Conservation (phyloP, 2,329 filamentous ascomycete genomes). For the Ilyonectria destructans region DNA sequence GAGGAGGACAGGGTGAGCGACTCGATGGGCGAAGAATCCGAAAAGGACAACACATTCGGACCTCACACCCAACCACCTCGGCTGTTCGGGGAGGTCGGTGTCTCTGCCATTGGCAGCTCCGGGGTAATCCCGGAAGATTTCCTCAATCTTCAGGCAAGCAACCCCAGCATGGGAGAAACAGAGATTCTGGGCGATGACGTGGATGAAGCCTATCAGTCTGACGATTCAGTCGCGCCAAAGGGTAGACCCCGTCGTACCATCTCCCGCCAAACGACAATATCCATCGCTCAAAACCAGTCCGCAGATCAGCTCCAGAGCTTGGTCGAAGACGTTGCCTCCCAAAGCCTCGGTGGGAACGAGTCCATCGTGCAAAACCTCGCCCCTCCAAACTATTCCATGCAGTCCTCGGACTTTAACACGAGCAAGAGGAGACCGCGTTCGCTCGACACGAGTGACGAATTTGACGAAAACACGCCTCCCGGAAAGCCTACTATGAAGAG, state of each 20-base stretch:
- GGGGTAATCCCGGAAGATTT: conserved; percentile 65
- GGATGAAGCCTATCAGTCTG: conserved; percentile 62
- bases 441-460: conserved; percentile 68
- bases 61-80: conserved; percentile 65
- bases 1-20: conserved; percentile 60
- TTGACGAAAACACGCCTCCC: conserved; percentile 56
- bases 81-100: conserved; percentile 71
- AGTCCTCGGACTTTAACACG: conserved; percentile 59
- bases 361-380: conserved; percentile 35
- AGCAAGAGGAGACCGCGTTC: conserved; percentile 71
- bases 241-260: conserved; percentile 43
- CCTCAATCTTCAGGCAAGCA: conserved; percentile 64
- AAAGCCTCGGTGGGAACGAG: conserved; percentile 69
- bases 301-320: conserved; percentile 67
- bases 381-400: conserved; percentile 45
- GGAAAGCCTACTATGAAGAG: conserved; percentile 70
- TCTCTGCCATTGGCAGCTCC: conserved; percentile 69
- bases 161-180: conserved; percentile 57
- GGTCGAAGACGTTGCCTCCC: conserved; percentile 68
- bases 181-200: conserved; percentile 64
- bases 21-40: conserved; percentile 77
- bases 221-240: conserved; percentile 53
- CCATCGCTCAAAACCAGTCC: conserved; percentile 62
- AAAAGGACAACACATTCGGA: conserved; percentile 84
- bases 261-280: conserved; percentile 51